Conservation (phyloP, 345 rosid species). For the Viola odorata region DNA sequence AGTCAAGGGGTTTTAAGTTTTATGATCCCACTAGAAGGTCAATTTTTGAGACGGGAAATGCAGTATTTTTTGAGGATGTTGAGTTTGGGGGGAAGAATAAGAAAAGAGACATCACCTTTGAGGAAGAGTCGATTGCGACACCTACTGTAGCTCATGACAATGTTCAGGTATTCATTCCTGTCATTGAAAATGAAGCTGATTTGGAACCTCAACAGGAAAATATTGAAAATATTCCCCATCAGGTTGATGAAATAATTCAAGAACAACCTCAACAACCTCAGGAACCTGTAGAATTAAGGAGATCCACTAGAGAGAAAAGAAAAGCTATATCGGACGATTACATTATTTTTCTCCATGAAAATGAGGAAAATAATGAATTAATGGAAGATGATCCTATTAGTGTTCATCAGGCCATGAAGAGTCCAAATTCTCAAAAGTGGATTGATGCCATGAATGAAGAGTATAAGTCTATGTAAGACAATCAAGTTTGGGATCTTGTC, state of each 20-base stretch:
- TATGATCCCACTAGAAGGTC: not conserved
- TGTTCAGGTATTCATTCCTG: not conserved
- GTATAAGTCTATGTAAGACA: not conserved
- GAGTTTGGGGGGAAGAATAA: not conserved
- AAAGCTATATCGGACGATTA: not conserved
- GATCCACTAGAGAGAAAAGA: not conserved
- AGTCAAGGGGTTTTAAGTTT: not conserved
- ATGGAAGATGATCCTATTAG: constrained; percentile 3
- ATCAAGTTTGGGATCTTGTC: not conserved
- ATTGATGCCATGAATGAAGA: too few species aligned
- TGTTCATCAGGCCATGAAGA: not conserved
- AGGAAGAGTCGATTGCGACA: not conserved
- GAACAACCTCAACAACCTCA: not conserved
- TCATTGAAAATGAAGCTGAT: not conserved
- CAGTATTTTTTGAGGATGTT: not conserved
- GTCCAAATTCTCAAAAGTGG: constrained; percentile 1
- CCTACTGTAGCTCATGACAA: not conserved
- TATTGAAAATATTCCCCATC: too few species aligned
- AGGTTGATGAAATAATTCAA: too few species aligned
- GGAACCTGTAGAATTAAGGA: not conserved
- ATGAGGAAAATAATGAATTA: not conserved
- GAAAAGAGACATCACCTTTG: not conserved
- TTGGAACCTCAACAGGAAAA: not conserved
- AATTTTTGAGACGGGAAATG: not conserved
- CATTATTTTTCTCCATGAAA: not conserved